These are phyloP conservation scores for Stephania cephalantha DNA, from an alignment of 164 flowering plant genomes.

Conservation along the genomic window DNA sequence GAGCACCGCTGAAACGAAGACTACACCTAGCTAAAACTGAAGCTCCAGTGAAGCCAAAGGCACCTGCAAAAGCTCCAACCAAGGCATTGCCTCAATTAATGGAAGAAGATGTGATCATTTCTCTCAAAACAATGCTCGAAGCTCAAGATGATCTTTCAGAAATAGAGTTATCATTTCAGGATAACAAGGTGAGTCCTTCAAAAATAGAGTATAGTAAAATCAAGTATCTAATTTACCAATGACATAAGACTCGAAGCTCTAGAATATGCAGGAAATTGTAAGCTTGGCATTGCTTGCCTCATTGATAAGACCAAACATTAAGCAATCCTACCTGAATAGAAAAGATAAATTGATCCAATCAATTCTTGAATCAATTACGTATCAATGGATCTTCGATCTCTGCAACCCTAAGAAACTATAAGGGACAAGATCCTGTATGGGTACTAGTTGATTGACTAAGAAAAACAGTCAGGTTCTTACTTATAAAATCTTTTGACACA, in stretches of 20 bases:
- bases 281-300: neutral
- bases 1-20: constrained; percentile 13
- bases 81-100: constrained; percentile 71
- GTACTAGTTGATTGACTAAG: too few species aligned
- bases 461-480: too few species aligned
- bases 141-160: constrained; percentile 57
- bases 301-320: neutral
- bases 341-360: neutral
- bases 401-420: too few species aligned
- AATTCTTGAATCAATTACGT: neutral
- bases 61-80: constrained; percentile 54
- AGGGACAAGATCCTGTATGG: too few species aligned
- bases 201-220: too few species aligned
- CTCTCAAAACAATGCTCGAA: constrained; percentile 50
- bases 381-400: neutral
- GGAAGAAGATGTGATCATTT: constrained; percentile 81
- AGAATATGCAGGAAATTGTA: neutral
- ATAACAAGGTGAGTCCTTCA: constrained; percentile 52
- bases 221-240: neutral
- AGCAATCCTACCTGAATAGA: neutral
- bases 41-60: constrained; percentile 32
- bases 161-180: constrained; percentile 47
- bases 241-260: neutral
- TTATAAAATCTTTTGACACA: too few species aligned
- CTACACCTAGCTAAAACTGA: constrained; percentile 8